Conservation (phyloP, 352 stramenopile species). For the Pythium apleroticum region DNA sequence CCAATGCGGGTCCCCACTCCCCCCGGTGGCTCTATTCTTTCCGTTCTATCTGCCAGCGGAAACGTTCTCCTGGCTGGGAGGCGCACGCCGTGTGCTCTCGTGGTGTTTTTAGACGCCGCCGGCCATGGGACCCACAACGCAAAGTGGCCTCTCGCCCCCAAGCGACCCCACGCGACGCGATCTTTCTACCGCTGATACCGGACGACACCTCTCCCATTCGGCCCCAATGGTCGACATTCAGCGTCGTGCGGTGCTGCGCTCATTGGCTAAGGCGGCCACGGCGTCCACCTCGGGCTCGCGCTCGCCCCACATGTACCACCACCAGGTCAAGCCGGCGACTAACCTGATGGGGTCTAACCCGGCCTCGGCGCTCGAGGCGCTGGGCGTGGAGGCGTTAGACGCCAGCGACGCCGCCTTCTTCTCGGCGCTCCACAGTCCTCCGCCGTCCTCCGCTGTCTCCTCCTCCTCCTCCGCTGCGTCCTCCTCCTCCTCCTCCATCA, state of each 20-base stretch:
- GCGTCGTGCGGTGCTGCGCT: slow-evolving; percentile 26
- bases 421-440: slow-evolving; percentile 7
- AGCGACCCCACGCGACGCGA: background rate
- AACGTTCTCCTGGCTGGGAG: slow-evolving; percentile 20
- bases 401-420: slow-evolving; percentile 19
- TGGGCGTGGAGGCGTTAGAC: slow-evolving; percentile 6
- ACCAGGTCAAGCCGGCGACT: slow-evolving; percentile 13
- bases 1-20: background rate
- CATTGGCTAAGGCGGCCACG: slow-evolving; percentile 19
- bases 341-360: slow-evolving; percentile 1
- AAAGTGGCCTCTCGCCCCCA: slow-evolving; percentile 15
- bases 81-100: background rate
- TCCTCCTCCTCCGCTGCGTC: background rate
- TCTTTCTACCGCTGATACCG: background rate
- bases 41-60: slow-evolving; percentile 17
- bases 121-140: slow-evolving; percentile 7
- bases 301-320: slow-evolving; percentile 29
- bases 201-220: background rate
- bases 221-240: slow-evolving; percentile 38
- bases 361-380: background rate
- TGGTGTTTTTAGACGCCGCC: background rate
- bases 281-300: slow-evolving; percentile 9
- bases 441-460: slow-evolving; percentile 3
- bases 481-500: background rate
- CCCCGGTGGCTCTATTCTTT: slow-evolving; percentile 8